These are phyloP conservation scores for Cladophialophora psammophila DNA, from an alignment of 2,329 filamentous ascomycete species.

Conservation along the genomic window DNA sequence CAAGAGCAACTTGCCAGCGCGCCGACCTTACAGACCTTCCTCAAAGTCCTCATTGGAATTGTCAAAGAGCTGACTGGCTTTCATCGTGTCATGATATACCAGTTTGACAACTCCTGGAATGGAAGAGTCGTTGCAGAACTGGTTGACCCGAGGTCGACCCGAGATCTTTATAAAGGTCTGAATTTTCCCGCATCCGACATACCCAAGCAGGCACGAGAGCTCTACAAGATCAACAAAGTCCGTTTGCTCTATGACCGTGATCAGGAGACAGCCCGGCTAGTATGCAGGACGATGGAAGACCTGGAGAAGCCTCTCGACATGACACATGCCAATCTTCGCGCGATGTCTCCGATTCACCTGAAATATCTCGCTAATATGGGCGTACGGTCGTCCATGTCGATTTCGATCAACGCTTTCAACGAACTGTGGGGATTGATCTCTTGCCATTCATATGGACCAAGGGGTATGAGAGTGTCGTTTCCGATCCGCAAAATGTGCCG, in stretches of 20 bases:
- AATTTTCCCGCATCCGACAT: conserved; percentile 91
- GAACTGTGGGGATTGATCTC: conserved; percentile 89
- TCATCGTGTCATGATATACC: conserved; percentile 91
- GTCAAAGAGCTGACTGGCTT: conserved; percentile 91
- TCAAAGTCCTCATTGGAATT: conserved; percentile 83
- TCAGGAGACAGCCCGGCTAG: conserved; percentile 77
- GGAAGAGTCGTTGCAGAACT: conserved; percentile 87
- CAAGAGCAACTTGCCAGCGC: conserved; percentile 84
- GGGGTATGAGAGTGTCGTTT: conserved; percentile 89
- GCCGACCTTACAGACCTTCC: conserved; percentile 71
- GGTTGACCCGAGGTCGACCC: conserved; percentile 78
- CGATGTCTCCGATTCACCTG: conserved; percentile 88
- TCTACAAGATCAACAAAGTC: conserved; percentile 91
- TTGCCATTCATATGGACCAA: conserved; percentile 79
- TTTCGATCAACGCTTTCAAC: conserved; percentile 85
- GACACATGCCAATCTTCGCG: conserved; percentile 82
- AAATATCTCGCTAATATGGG: conserved; percentile 90
- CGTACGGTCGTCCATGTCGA: conserved; percentile 92
- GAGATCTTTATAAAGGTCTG: conserved; percentile 84
- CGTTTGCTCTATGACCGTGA: conserved; percentile 86
- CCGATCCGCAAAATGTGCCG: conserved; percentile 92
- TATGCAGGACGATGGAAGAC: conserved; percentile 78
- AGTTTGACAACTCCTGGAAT: conserved; percentile 84
- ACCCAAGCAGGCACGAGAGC: conserved; percentile 81
- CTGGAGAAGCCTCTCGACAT: conserved; percentile 79